Conservation (phyloP, 805 yeast genomes). For the Wickerhamomyces canadensis region DNA sequence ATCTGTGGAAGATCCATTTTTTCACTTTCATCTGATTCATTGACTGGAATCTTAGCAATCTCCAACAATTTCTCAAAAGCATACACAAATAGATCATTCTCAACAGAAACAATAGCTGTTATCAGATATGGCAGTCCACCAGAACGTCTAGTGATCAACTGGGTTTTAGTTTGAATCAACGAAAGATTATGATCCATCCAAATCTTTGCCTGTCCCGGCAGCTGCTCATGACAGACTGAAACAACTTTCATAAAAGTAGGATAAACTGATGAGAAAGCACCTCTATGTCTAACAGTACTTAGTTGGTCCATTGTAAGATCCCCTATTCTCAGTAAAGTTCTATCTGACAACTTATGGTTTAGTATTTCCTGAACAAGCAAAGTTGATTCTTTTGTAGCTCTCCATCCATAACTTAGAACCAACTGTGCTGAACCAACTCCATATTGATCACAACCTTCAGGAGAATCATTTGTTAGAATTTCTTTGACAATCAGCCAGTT, state of each 20-base stretch:
- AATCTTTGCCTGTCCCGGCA: conserved; percentile 35
- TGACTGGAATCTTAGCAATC: conserved; percentile 50
- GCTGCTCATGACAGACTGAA: conserved; percentile 38
- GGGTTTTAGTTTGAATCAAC: conserved; percentile 49
- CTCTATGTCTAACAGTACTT: conserved; percentile 75
- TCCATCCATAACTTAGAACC: conserved; percentile 70
- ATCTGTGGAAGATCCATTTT: conserved; percentile 84
- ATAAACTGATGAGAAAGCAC: conserved; percentile 85
- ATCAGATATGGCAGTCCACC: conserved; percentile 86
- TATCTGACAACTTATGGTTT: conserved; percentile 18
- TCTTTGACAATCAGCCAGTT: conserved; percentile 33
- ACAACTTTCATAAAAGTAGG: conserved; percentile 75
- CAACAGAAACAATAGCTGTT: conserved; percentile 57
- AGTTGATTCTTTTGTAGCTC: conserved; percentile 74
- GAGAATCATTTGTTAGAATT: conserved; percentile 61
- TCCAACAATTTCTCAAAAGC: conserved; percentile 48
- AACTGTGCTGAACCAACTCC: conserved; percentile 39
- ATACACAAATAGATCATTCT: conserved; percentile 35
- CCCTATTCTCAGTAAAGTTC: conserved; percentile 35
- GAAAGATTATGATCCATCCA: conserved; percentile 61
- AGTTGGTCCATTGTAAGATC: conserved; percentile 59
- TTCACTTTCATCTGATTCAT: conserved; percentile 39
- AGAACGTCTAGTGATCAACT: conserved; percentile 79
- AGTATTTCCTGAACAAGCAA: conserved; percentile 44
- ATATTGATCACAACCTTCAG: conserved; percentile 54